A percentile compares a stretch with the other conserved stretches of the same genome.
Conservation (phyloP, 176 grass and related monocot species). For the Oryza nivara region DNA sequence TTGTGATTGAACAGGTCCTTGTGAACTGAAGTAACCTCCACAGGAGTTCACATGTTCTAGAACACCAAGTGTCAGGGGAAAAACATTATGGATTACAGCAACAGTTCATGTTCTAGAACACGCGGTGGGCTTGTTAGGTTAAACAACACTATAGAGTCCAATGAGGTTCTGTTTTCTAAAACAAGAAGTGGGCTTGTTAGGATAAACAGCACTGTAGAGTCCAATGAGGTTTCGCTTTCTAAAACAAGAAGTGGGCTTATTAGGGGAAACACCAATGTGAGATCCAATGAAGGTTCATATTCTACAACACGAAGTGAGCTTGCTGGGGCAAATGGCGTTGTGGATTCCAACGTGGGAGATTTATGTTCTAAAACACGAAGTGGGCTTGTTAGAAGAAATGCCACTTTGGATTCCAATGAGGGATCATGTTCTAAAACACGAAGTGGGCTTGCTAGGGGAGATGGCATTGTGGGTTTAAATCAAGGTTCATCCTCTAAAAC, state of each 20-base stretch:
- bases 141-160: background rate
- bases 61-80: conserved; percentile 29
- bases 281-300: conserved; percentile 19
- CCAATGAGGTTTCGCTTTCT: background rate
- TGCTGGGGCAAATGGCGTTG: conserved; percentile 30
- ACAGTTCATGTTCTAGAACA: conserved; percentile 34
- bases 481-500: background rate
- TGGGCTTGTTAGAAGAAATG: conserved; percentile 18
- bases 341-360: background rate
- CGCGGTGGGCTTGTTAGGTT: conserved; percentile 37
- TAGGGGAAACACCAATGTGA: conserved; percentile 27
- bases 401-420: background rate
- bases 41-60: background rate
- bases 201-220: background rate
- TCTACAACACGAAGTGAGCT: conserved; percentile 42
- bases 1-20: conserved; percentile 31
- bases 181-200: conserved; percentile 50
- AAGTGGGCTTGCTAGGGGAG: conserved; percentile 28
- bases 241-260: conserved; percentile 50
- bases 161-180: conserved; percentile 10
- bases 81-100: conserved; percentile 27
- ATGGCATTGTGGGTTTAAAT: background rate
- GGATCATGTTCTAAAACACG: conserved; percentile 6
- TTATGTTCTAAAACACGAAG: conserved; percentile 39
- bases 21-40: conserved; percentile 16